Evolutionary conservation across 2,329 filamentous ascomycete genomes (phyloP), one percentile per base, ranked within the genome.

Genomic region (Gyromitra esculenta): DNA sequence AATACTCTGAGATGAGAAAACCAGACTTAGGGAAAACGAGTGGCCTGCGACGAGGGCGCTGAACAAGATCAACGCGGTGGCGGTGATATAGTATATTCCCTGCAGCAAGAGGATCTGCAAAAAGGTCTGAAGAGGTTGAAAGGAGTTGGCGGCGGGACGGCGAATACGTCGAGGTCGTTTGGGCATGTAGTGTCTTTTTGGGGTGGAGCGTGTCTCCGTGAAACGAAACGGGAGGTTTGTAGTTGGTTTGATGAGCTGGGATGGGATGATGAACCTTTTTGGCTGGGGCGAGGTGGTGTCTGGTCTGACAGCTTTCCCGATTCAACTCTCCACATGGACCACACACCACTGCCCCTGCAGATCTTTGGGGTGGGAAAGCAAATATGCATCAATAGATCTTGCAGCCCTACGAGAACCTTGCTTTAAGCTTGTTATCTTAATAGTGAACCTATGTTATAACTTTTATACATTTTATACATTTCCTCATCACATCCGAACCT

Each of bases 61-160:
- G 83, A 90, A 90, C 73, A 89, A 83, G 82, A 88, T 86, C 54
- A 89, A 84, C 9, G 88, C 82, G 41, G 87, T 81, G 6, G 87
- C 86, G 18, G 83, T 84, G 73, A 83, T 82, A 82, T 89, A 89
- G 84, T 88, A 89, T 66, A 89, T 83, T 18, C 83, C 84, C 81
- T 90, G 89, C 13, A 90, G 83, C 11, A 85, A 84, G 54, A 86
- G 85, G 81, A 90, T 90, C 83, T 90, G 89, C 76, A 85, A 83
- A 62, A 89, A 86, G 82, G 90, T 88, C 79, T 86, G 87, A 78
- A 89, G 84, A 8, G 89, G 89, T 9, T 87, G 88, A n/a, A 90
- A 86, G 80, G 90, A 88, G 69, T 87, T 84, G 52, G 89, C 85
- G 79, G 88, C 88, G 62, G 78, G 77, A 83, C 89, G 88, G 60